A percentile compares a stretch with the other conserved stretches of the same genome.
Evolutionary conservation across 2,329 filamentous ascomycete genomes (phyloP).

Genomic region (Pseudopithomyces chartarum): DNA sequence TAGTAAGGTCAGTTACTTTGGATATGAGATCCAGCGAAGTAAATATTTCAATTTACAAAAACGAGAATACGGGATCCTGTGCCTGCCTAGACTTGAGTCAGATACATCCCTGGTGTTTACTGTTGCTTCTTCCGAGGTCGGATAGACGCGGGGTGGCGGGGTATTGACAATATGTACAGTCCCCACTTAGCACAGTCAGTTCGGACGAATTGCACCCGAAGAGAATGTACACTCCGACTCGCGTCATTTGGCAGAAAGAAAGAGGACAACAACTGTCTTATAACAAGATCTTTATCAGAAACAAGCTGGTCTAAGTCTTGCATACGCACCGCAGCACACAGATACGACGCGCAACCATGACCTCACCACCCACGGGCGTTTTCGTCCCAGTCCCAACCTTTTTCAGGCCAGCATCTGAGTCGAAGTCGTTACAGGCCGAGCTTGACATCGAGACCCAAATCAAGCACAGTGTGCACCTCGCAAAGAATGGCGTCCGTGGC

Average conservation of each 20-base stretch:
- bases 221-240: neutral
- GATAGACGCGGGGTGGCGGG: conserved; percentile 2
- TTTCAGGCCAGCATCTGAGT: conserved; percentile 59
- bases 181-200: conserved; percentile 2
- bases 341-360: conserved; percentile 24
- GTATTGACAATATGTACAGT: neutral
- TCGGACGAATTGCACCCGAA: neutral
- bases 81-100: neutral
- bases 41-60: neutral
- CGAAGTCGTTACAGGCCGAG: conserved; percentile 53
- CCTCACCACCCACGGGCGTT: conserved; percentile 42
- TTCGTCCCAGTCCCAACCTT: conserved; percentile 63
- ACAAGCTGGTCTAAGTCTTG: neutral
- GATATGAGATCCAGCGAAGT: no score
- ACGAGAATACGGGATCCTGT: no score
- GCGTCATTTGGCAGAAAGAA: neutral
- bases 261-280: neutral
- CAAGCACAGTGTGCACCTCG: conserved; percentile 64
- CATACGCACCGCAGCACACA: neutral
- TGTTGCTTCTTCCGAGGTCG: neutral
- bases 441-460: conserved; percentile 64
- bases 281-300: neutral
- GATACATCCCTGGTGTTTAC: neutral
- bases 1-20: no score
- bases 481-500: conserved; percentile 63